Evolutionary conservation across 805 yeast species (phyloP).

Genomic region (Kazachstania bromeliacearum): DNA sequence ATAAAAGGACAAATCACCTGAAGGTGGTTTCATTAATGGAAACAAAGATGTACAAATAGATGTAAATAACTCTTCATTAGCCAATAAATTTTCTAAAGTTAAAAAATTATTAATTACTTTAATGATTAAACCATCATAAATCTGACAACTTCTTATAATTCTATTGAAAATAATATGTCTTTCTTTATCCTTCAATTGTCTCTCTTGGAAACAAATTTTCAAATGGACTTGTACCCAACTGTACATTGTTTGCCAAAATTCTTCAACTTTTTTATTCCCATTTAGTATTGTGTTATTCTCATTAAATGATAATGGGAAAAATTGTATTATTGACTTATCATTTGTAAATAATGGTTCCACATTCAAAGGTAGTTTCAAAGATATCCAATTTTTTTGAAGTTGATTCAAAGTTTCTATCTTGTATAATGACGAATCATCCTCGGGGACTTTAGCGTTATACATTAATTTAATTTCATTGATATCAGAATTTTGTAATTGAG

Average conservation of each 20-base stretch:
- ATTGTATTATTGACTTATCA: constrained; percentile 3
- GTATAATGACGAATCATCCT: constrained; percentile 7
- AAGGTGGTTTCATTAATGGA: constrained; percentile 7
- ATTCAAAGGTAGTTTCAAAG: constrained; percentile 11
- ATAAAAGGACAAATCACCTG: background rate
- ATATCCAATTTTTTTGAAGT: constrained; percentile 14
- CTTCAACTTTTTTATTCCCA: constrained; percentile 3
- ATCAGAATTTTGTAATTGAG: constrained; percentile 7
- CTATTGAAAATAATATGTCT: constrained; percentile 3
- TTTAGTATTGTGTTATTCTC: background rate
- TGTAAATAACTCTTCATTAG: constrained; percentile 9
- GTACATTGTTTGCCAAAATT: constrained; percentile 10
- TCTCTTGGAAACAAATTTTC: constrained; percentile 11
- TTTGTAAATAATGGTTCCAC: constrained; percentile 8
- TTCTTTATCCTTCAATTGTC: constrained; percentile 3
- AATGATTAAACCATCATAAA: constrained; percentile 5
- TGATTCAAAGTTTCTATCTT: constrained; percentile 11
- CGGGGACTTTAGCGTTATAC: constrained; percentile 3
- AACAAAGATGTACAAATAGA: constrained; percentile 7
- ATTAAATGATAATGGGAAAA: constrained; percentile 9
- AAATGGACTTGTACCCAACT: constrained; percentile 13
- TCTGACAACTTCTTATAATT: constrained; percentile 8
- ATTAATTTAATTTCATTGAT: constrained; percentile 1
- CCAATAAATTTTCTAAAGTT: constrained; percentile 10
- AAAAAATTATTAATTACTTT: constrained; percentile 10